Percentiles rank a stretch among this genome's conserved stretches.
Evolutionary conservation across 257 asterid species (phyloP).

Genomic region (Datura wrightii): DNA sequence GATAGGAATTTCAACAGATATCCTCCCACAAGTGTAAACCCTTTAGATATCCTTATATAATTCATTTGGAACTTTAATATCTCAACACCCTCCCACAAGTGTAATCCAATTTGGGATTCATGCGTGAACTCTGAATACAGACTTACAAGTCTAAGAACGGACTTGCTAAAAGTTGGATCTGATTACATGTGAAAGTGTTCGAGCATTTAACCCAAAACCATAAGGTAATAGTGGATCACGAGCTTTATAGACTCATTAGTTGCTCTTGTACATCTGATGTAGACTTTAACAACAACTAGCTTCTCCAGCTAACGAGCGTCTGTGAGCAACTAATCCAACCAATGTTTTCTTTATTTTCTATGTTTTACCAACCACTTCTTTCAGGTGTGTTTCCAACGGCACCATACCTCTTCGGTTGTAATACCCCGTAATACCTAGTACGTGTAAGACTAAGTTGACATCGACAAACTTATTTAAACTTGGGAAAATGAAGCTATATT

Average conservation of each 20-base stretch:
- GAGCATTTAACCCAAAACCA: constrained; percentile 13
- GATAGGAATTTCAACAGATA: constrained; percentile 12
- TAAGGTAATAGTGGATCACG: neutral
- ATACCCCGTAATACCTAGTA: too few species aligned
- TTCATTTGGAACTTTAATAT: neutral
- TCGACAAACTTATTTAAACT: too few species aligned
- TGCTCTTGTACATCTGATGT: neutral
- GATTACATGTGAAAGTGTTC: neutral
- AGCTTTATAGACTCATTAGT: neutral
- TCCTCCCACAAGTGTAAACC: neutral
- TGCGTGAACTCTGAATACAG: neutral
- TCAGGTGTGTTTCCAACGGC: neutral
- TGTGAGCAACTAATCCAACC: neutral
- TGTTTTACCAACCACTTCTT: neutral
- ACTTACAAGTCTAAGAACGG: neutral
- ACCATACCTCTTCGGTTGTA: neutral
- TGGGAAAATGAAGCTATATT: too few species aligned
- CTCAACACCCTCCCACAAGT: constrained; percentile 9
- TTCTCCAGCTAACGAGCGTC: neutral
- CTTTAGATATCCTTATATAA: neutral
- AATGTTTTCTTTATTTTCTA: constrained; percentile 1
- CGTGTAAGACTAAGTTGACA: too few species aligned
- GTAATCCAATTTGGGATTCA: neutral
- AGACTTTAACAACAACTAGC: neutral
- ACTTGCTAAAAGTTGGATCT: constrained; percentile 5